Evolutionary conservation across 1,284 basidiomycete species (phyloP).

Genomic region (Microbotryum saponariae): DNA sequence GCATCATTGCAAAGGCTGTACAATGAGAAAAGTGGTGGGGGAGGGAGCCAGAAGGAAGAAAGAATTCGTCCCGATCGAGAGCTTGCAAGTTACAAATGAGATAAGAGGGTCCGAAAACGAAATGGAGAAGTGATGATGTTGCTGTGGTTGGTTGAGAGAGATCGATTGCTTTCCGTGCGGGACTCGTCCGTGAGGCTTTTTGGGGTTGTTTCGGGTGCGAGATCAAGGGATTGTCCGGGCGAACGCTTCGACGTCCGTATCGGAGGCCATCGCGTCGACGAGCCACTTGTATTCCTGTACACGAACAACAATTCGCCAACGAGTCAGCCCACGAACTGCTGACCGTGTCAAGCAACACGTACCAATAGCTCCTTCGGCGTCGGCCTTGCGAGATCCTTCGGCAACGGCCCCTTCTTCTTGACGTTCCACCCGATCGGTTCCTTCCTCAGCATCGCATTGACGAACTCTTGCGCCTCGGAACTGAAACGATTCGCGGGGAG

Average conservation of each 20-base stretch:
- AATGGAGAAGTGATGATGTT: no score
- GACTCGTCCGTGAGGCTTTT: no score
- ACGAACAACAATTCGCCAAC: no score
- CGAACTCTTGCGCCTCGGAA: constrained; percentile 46
- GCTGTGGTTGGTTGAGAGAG: no score
- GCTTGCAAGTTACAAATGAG: no score
- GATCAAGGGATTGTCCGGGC: constrained; percentile 34
- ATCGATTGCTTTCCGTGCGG: background rate
- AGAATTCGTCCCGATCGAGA: no score
- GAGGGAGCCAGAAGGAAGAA: no score
- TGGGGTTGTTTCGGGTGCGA: no score
- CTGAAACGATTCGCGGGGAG: constrained; percentile 50
- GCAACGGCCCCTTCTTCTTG: constrained; percentile 40
- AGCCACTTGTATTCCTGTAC: constrained; percentile 35
- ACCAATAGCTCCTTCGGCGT: constrained; percentile 74
- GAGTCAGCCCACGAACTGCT: no score
- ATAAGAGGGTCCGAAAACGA: no score
- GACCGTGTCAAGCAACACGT: constrained; percentile 2
- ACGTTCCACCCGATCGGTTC: constrained; percentile 51
- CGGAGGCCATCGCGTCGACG: constrained; percentile 22
- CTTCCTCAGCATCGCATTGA: constrained; percentile 61
- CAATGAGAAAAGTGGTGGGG: no score
- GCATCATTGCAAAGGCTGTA: no score
- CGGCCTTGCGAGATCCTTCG: constrained; percentile 45
- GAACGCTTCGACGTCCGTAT: constrained; percentile 37